Base-by-base conservation (phyloP, 495 filamentous ascomycete genomes). In the Emericellopsis terricola region DNA sequence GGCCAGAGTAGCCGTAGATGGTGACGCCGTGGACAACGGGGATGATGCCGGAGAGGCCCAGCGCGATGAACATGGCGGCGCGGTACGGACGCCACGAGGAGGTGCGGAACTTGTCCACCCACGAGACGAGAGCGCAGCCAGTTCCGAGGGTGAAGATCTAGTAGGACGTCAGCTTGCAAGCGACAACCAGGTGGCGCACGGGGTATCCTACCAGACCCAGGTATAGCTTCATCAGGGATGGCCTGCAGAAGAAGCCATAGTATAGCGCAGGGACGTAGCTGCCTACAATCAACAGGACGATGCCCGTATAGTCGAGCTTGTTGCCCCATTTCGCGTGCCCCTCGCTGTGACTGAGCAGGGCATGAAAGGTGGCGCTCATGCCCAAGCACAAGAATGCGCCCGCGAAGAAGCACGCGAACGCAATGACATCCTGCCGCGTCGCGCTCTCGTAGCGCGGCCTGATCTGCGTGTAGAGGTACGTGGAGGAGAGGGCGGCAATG, bases 261-360 rank as follows among this genome's bases (percentile, higher is more conserved):
- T 79, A 91, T 36, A 94, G 51, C 30, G 77, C 76, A 2, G 87
- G 83, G 14, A 92, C 69, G 46, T 80, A 91, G 49, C 78, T 85
- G 21, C 87, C 85, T 41, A 81, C 76, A 40, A 93, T 94, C 41
- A 94, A 56, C 33, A 77, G 68, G 19, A 94, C 78, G 48, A 94
- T 96, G 8, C 87, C 87, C 11, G 86, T 66, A 49, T 94, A 93
- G 49, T 96, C 87, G 20, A 96, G 64, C 49, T 66, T 66, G 32
- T 66, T 66, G 20, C 62, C 60, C 57, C 57, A 62, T 32, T 44
- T 55, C 15, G 56, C 52, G 8, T 63, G 59, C 10, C 41, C 40
- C 23, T 45, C 41, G 15, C 46, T 53, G 39, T 66, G 62, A 38
- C 64, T 64, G 11, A 40, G 41, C 31, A 64, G 38, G n/a, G 53